These are phyloP conservation scores for Vigna radiata DNA, from an alignment of 306 rosid species.

Conservation along the genomic window DNA sequence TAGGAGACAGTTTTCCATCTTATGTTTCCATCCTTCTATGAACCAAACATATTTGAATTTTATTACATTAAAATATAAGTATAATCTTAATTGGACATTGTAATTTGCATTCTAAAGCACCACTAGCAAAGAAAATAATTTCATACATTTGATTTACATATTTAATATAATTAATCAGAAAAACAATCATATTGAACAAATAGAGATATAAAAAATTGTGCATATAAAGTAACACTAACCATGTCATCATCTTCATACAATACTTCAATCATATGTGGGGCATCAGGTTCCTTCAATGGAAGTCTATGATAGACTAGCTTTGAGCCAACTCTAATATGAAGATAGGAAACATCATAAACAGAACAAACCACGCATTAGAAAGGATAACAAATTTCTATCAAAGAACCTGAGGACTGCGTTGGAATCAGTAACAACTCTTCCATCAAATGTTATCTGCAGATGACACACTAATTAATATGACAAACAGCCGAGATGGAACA, in stretches of 20 bases:
- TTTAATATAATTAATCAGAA: constrained; percentile 9
- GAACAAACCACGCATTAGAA: background rate
- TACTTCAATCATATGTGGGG: constrained; percentile 67
- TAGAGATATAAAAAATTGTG: constrained; percentile 6
- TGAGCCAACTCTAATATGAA: constrained; percentile 59
- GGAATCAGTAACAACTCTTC: constrained; percentile 66
- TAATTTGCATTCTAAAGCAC: constrained; percentile 33
- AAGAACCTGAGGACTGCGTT: constrained; percentile 69
- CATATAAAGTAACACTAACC: constrained; percentile 52
- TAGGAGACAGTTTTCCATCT: constrained; percentile 6
- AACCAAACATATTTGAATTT: constrained; percentile 11
- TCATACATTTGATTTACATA: background rate
- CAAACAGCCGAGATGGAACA: constrained; percentile 19
- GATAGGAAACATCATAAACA: constrained; percentile 1
- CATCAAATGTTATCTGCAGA: constrained; percentile 76
- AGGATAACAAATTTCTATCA: constrained; percentile 1
- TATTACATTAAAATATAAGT: constrained; percentile 9
- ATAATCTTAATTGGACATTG: constrained; percentile 1
- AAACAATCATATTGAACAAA: constrained; percentile 20
- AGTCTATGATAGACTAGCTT: constrained; percentile 80
- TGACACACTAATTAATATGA: constrained; percentile 44
- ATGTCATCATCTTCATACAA: constrained; percentile 81
- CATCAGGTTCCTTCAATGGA: constrained; percentile 94
- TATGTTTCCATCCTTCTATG: constrained; percentile 3
- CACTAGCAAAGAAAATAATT: background rate